These are phyloP conservation scores for Fusarium sp. DNA, from an alignment of 2,329 filamentous ascomycete species.

Conservation along the genomic window DNA sequence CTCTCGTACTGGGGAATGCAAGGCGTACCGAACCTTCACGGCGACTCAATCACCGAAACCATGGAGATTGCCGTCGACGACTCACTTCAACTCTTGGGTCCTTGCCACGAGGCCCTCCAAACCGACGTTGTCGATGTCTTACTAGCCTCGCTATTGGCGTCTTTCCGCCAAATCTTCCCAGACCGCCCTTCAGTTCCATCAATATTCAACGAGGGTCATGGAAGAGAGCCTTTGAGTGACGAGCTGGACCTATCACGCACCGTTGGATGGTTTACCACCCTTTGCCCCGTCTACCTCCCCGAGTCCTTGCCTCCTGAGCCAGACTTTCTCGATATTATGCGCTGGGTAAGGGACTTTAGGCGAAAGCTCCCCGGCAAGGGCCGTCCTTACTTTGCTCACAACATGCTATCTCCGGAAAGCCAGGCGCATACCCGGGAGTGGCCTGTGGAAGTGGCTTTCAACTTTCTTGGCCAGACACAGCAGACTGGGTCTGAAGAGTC, in stretches of 20 bases:
- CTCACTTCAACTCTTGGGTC: constrained; percentile 1
- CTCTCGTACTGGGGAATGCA: constrained; percentile 42
- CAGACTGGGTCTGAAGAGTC: not conserved
- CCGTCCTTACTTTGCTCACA: constrained; percentile 31
- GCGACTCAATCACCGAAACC: constrained; percentile 13
- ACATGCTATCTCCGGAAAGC: not conserved
- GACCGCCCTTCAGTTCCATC: constrained; percentile 41
- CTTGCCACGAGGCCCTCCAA: constrained; percentile 35
- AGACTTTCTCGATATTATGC: constrained; percentile 30
- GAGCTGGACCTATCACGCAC: constrained; percentile 47
- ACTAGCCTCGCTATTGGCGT: constrained; percentile 43
- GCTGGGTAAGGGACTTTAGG: constrained; percentile 39
- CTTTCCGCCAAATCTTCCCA: constrained; percentile 45
- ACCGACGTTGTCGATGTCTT: constrained; percentile 52
- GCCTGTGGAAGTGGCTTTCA: constrained; percentile 34
- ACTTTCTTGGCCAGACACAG: constrained; percentile 32
- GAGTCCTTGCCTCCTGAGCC: constrained; percentile 14
- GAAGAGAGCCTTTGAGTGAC: constrained; percentile 47
- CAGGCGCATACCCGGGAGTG: not conserved
- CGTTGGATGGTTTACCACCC: constrained; percentile 55
- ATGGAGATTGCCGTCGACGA: not conserved
- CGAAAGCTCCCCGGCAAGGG: constrained; percentile 37
- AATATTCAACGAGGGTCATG: constrained; percentile 52
- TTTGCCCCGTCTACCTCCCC: constrained; percentile 32
- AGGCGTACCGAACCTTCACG: constrained; percentile 23